Evolutionary conservation across 2,329 filamentous ascomycete genomes (phyloP), one percentile per base, ranked within the genome.

Genomic region (Aspergillus fijiensis): DNA sequence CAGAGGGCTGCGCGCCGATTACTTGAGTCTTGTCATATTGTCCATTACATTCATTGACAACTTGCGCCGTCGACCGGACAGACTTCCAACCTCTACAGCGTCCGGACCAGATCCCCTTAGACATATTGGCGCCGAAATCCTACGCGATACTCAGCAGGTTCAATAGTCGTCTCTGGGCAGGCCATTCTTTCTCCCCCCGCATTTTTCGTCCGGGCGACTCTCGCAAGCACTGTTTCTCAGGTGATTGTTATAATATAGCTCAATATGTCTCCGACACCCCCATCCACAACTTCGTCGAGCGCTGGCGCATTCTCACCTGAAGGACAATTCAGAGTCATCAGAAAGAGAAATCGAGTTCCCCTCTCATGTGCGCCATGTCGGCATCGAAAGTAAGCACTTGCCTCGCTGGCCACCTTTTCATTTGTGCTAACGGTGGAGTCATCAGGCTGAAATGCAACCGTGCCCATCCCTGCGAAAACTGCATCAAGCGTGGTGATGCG

Each of bases 361-460:
- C 82, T 98, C 53, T 97, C 92, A 70, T 98, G 94, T 75, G 91
- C 89, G 66, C 91, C 93, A 33, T 98, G 94, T 77, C 85, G 94
- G 72, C 90, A 93, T 70, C 88, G 93, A 80, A 98, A 98, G 91
- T 95, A 80, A 80, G 84, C 75, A 39, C 47, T 58, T 49, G 49
- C 59, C 59, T 56, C 57, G 61, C 56, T 64, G 52, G 45, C 63
- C 56, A 58, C 49, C 62, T 63, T 60, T 65, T 35, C n/a, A 31
- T 50, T 16, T 51, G 19, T 39, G 33, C 45, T 63, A 49, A 60
- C 58, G 5, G 33, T 35, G 33, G 33, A 35, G 69, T 65, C 69
- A 64, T 67, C 60, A 87, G 84, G 70, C 85, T 95, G 77, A 97
- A 97, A 85, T 98, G 94, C 81, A 96, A 98, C 76, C 88, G 95